Percentiles rank a stretch among this genome's conserved stretches.
Conservation (phyloP, 169 alveolate species). For the Cyclospora cayetanensis region DNA sequence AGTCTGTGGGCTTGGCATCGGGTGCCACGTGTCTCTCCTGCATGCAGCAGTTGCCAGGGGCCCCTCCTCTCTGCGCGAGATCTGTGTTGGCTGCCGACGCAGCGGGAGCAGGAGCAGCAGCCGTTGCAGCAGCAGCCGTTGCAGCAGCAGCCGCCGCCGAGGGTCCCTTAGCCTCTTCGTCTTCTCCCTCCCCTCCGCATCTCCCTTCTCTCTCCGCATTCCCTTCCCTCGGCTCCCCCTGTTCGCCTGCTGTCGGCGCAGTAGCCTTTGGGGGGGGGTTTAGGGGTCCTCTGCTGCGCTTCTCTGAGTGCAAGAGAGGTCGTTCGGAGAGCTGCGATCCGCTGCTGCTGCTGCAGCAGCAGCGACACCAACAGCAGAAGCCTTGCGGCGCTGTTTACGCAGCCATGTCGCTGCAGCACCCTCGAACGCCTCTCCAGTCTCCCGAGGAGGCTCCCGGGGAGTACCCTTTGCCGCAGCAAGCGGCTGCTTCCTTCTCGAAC, state of each 20-base stretch:
- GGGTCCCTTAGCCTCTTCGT: neutral
- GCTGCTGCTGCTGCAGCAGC: slow-evolving; percentile 7
- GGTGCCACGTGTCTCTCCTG: neutral
- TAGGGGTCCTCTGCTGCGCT: neutral
- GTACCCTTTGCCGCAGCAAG: neutral
- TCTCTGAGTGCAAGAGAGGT: neutral
- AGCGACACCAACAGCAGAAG: neutral
- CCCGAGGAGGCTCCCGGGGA: neutral
- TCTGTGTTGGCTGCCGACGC: slow-evolving; percentile 22
- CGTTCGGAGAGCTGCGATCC: neutral
- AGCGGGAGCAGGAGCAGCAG: neutral
- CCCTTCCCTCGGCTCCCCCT: no score
- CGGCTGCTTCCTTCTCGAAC: neutral
- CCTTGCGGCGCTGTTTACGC: neutral
- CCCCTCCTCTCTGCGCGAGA: neutral
- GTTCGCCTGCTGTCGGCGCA: no score
- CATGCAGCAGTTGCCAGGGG: neutral
- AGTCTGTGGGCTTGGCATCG: neutral
- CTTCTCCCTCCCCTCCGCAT: no score
- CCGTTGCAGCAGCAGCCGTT: neutral
- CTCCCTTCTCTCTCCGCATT: no score
- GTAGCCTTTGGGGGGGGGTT: neutral
- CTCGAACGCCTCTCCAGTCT: neutral
- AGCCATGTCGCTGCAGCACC: neutral
- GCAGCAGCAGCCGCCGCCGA: neutral